Evolutionary conservation across 2,329 filamentous ascomycete species (phyloP).

Genomic region (Nigrospora osmanthi): DNA sequence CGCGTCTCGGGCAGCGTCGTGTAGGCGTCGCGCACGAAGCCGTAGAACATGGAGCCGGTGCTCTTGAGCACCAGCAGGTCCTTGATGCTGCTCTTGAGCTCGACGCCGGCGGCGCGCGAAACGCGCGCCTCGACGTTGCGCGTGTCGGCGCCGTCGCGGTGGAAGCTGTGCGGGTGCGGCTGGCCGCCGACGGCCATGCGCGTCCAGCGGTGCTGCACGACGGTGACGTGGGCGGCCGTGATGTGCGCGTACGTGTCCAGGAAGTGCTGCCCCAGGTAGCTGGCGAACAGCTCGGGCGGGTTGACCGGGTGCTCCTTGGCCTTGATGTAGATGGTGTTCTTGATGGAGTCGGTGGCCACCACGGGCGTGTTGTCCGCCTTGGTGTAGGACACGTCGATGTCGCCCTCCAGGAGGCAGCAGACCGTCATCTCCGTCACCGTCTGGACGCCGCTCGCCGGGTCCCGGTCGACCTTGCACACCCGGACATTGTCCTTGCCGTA

Average conservation of each 20-base stretch:
- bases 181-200: conserved; percentile 81
- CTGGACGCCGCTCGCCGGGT: conserved; percentile 69
- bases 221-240: conserved; percentile 69
- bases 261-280: conserved; percentile 82
- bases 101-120: conserved; percentile 60
- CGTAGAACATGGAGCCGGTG: conserved; percentile 92
- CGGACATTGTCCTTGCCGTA: conserved; percentile 98
- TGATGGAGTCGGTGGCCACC: conserved; percentile 95
- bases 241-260: conserved; percentile 84
- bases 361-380: conserved; percentile 89
- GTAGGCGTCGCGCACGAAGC: conserved; percentile 88
- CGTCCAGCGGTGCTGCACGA: conserved; percentile 85
- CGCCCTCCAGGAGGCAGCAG: conserved; percentile 84
- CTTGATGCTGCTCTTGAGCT: conserved; percentile 68
- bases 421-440: conserved; percentile 93
- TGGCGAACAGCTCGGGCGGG: conserved; percentile 86
- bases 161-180: conserved; percentile 91
- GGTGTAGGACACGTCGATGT: conserved; percentile 87
- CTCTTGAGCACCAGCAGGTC: conserved; percentile 89
- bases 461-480: conserved; percentile 85
- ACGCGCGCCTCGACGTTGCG: conserved; percentile 72
- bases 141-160: conserved; percentile 81
- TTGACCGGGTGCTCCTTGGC: conserved; percentile 90
- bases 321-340: conserved; percentile 93
- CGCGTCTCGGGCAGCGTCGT: conserved; percentile 85